Evolutionary conservation across 177 flowering plant species (phyloP).

Genomic region (Tripterygium wilfordii): DNA sequence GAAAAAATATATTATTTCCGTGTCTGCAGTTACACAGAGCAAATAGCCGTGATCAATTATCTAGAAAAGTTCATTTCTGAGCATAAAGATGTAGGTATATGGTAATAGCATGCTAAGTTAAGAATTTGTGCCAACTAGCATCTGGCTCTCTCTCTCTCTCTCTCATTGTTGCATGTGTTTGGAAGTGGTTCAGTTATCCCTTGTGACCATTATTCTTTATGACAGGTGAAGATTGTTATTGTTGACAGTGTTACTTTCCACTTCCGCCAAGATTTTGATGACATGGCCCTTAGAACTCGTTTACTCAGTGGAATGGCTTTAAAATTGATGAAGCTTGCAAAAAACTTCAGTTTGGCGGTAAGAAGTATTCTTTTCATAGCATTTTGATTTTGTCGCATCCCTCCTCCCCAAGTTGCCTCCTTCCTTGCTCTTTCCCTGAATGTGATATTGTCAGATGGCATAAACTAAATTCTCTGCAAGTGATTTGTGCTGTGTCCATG

Average conservation of each 20-base stretch:
- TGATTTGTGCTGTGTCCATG: too few relatives aligned
- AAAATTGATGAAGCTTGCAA: constrained; percentile 86
- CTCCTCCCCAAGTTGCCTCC: too few relatives aligned
- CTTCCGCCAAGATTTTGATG: constrained; percentile 93
- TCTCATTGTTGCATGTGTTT: not conserved
- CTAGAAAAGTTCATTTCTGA: constrained; percentile 75
- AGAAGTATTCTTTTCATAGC: constrained; percentile 13
- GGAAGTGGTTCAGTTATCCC: not conserved
- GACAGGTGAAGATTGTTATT: constrained; percentile 72
- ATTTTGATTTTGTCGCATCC: too few relatives aligned
- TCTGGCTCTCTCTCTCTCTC: too few relatives aligned
- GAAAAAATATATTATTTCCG: constrained; percentile 78
- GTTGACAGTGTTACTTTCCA: constrained; percentile 89
- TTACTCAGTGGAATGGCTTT: constrained; percentile 69
- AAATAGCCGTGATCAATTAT: constrained; percentile 75
- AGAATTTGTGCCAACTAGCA: too few relatives aligned
- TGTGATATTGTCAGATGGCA: not conserved
- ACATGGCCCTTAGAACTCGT: constrained; percentile 81
- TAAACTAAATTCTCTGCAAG: too few relatives aligned
- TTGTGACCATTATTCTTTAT: constrained; percentile 6
- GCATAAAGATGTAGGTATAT: constrained; percentile 79
- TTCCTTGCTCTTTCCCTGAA: not conserved
- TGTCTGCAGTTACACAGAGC: constrained; percentile 88
- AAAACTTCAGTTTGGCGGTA: constrained; percentile 69
- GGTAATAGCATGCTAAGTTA: too few relatives aligned